Percentiles rank a stretch among this genome's conserved stretches.
These are phyloP conservation scores for Fusarium luffae DNA, from an alignment of 2,329 filamentous ascomycete genomes.

Conservation along the genomic window DNA sequence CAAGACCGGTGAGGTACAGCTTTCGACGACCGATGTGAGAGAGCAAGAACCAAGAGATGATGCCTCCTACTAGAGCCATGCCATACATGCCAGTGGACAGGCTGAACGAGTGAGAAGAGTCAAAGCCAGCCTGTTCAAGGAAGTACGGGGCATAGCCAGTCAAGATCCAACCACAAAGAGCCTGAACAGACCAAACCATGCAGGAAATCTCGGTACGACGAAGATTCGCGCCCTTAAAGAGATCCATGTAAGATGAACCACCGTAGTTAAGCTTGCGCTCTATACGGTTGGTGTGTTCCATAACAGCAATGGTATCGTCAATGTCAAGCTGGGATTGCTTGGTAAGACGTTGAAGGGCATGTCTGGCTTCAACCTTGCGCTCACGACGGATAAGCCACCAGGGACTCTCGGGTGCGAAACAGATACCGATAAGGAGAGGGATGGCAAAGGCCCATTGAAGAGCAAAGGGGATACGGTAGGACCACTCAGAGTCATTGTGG, in stretches of 20 bases:
- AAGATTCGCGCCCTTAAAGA: constrained; percentile 39
- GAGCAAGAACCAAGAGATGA: constrained; percentile 55
- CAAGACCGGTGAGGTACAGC: constrained; percentile 54
- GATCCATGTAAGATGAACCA: constrained; percentile 38
- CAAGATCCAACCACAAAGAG: constrained; percentile 36
- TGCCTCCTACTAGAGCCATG: constrained; percentile 54
- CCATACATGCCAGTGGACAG: constrained; percentile 53
- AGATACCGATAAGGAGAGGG: constrained; percentile 49
- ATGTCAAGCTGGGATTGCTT: constrained; percentile 46
- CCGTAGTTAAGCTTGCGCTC: constrained; percentile 54
- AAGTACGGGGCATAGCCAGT: constrained; percentile 51
- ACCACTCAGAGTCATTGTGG: constrained; percentile 44
- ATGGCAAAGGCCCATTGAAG: constrained; percentile 56
- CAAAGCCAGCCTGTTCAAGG: constrained; percentile 55
- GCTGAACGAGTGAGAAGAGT: constrained; percentile 51
- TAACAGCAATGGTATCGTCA: constrained; percentile 57
- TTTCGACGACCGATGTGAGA: constrained; percentile 52
- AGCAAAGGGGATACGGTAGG: constrained; percentile 50
- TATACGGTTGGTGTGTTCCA: constrained; percentile 55
- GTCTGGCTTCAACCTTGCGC: constrained; percentile 47
- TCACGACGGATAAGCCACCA: constrained; percentile 54
- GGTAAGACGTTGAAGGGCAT: constrained; percentile 47
- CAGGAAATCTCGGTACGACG: constrained; percentile 45
- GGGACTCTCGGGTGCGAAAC: constrained; percentile 55
- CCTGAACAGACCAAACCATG: constrained; percentile 42